Evolutionary conservation across 2,329 filamentous ascomycete genomes (phyloP).

Genomic region (Alternaria triticina): DNA sequence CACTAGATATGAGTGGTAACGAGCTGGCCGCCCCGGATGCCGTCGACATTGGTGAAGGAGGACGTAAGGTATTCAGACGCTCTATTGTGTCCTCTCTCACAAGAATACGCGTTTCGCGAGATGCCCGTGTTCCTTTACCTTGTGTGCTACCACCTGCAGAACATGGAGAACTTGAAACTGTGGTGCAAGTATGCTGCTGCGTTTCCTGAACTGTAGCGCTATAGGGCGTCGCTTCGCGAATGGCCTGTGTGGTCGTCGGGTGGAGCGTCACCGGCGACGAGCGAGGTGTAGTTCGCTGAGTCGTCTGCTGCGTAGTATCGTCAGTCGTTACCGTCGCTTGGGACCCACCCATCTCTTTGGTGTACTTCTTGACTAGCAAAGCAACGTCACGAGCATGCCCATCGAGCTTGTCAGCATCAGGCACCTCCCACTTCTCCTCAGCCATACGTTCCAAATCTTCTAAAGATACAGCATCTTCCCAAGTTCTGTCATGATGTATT

Average conservation of each 20-base stretch:
- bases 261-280: conserved; percentile 13
- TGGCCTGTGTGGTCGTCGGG: neutral
- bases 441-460: conserved; percentile 73
- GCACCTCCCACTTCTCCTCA: conserved; percentile 54
- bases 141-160: conserved; percentile 28
- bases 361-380: conserved; percentile 30
- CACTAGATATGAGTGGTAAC: neutral
- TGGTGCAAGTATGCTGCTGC: conserved; percentile 7
- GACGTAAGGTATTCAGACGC: neutral
- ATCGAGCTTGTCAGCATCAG: conserved; percentile 31
- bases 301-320: conserved; percentile 29
- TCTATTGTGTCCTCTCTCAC: conserved; percentile 31
- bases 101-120: conserved; percentile 20
- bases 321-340: conserved; percentile 25
- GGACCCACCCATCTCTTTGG: conserved; percentile 15
- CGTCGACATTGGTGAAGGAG: neutral
- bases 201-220: neutral
- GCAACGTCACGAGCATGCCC: conserved; percentile 42
- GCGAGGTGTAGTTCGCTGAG: conserved; percentile 22
- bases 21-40: no score
- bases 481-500: conserved; percentile 76
- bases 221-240: neutral
- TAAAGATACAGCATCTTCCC: conserved; percentile 72
- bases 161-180: conserved; percentile 17
- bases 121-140: conserved; percentile 26